A percentile compares a stretch with the other conserved stretches of the same genome.
Evolutionary conservation across 768 basidiomycete genomes (phyloP).

Genomic region (Podaxis pistillaris): DNA sequence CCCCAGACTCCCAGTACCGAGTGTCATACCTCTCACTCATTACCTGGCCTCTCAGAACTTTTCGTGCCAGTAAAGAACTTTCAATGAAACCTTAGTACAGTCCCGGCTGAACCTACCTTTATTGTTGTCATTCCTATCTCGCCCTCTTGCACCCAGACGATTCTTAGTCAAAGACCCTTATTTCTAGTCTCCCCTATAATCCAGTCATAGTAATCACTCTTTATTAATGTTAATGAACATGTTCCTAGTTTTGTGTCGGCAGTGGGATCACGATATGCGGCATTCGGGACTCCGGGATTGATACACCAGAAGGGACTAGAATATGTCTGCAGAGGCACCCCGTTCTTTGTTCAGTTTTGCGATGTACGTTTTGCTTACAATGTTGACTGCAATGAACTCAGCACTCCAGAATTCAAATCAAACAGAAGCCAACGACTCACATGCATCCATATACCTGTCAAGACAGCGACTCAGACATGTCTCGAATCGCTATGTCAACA

Average conservation of each 20-base stretch:
- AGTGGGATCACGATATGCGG: background rate
- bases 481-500: conserved; percentile 34
- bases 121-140: background rate
- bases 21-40: background rate
- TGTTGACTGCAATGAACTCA: conserved; percentile 55
- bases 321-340: conserved; percentile 21
- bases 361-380: conserved; percentile 70
- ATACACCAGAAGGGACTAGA: conserved; percentile 7
- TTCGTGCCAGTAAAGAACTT: background rate
- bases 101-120: background rate
- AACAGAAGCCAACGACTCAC: conserved; percentile 42
- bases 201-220: background rate
- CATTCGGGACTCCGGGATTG: background rate
- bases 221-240: background rate
- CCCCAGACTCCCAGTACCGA: background rate
- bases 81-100: background rate
- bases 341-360: conserved; percentile 57
- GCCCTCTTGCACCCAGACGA: background rate
- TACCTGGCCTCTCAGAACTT: background rate
- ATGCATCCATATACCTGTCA: conserved; percentile 83
- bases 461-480: conserved; percentile 74
- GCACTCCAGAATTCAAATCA: background rate
- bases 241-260: background rate
- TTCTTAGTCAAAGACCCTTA: background rate
- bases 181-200: background rate